These are phyloP conservation scores for Geosmithia flava DNA, from an alignment of 2,329 filamentous ascomycete species.

Conservation along the genomic window DNA sequence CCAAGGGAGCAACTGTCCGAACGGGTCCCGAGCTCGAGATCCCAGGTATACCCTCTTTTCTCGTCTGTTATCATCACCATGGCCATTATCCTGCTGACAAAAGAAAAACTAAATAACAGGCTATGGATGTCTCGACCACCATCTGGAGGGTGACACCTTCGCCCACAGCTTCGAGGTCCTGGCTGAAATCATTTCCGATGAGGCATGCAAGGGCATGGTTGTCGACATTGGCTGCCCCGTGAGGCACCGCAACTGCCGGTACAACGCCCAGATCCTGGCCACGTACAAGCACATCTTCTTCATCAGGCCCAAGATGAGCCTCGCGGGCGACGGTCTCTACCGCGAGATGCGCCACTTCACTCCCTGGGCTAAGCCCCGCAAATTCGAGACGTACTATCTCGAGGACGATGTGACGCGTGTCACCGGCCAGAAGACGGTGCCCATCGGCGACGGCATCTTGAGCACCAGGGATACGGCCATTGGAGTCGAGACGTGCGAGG, in stretches of 20 bases:
- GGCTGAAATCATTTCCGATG: slow-evolving; percentile 16
- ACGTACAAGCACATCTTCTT: slow-evolving; percentile 7
- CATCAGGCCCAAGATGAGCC: slow-evolving; percentile 11
- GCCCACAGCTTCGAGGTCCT: slow-evolving; percentile 18
- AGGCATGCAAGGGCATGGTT: slow-evolving; percentile 12
- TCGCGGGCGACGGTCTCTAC: slow-evolving; percentile 23
- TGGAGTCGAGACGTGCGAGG: slow-evolving; percentile 26
- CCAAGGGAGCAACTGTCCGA: slow-evolving; percentile 47
- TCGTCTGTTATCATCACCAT: not conserved
- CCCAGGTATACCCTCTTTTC: slow-evolving; percentile 10
- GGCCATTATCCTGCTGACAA: not conserved
- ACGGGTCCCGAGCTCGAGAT: slow-evolving; percentile 38
- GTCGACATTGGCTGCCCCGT: slow-evolving; percentile 7
- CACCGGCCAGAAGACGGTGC: slow-evolving; percentile 17
- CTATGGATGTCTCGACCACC: slow-evolving; percentile 17
- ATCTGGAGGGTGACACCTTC: slow-evolving; percentile 18
- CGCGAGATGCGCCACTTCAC: slow-evolving; percentile 28
- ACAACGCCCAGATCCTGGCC: slow-evolving; percentile 14
- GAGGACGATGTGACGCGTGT: slow-evolving; percentile 8
- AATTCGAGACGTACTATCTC: slow-evolving; percentile 23
- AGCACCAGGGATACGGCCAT: slow-evolving; percentile 24
- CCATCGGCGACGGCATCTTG: slow-evolving; percentile 27
- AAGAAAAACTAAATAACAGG: not conserved
- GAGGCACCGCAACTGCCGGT: slow-evolving; percentile 20
- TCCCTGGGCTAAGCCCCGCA: slow-evolving; percentile 21